Base-by-base conservation (phyloP, 306 rosid genomes). In the Cucurbita pepo region DNA sequence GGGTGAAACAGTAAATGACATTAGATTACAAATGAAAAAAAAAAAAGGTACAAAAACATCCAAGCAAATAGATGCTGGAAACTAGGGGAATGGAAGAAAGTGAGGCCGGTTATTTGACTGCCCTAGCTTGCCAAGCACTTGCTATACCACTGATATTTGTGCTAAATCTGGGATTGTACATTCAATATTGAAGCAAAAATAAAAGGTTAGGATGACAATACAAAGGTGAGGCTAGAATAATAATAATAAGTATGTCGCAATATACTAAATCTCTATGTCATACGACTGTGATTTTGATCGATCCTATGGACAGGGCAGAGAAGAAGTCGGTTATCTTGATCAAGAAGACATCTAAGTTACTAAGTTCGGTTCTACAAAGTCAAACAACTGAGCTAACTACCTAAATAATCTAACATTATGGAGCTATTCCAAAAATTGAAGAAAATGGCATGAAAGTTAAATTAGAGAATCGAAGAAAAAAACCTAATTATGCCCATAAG, bases 51-150 rank as follows among this genome's bases (percentile, higher is more conserved):
- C 0, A 21, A 66, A 65, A 66, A 45, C 72, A 66, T 45, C 72
- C 72, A 66, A 67, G 7, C 56, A 67, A 45, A 47, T 67, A 18
- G 13, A 61, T 37, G 70, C 36, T 10, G n/a, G 36, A 63, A 41
- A 41, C 70, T 63, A 38, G 37, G 14, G 48, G 69, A 15, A 15
- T 7, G 30, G 69, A 61, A 61, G 69, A 61, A 61, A 12, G 30
- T 38, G 62, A 10, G 0, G 48, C 40, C 13, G 50, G 18, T 36
- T 63, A 63, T 41, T 13, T 5, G 47, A 38, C 16, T 63, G 51
- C 25, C 59, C 75, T 71, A 53, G n/a, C 64, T 54, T 54, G 62
- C 62, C 61, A 71, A 15, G 48, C 63, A 71, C 75, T 38, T 54
- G 51, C 44, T 34, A 53, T 14, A 51, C 7, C 56, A n/a, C 48